Conservation (phyloP, 768 basidiomycete genomes). For the Glaciozyma antarctica region DNA sequence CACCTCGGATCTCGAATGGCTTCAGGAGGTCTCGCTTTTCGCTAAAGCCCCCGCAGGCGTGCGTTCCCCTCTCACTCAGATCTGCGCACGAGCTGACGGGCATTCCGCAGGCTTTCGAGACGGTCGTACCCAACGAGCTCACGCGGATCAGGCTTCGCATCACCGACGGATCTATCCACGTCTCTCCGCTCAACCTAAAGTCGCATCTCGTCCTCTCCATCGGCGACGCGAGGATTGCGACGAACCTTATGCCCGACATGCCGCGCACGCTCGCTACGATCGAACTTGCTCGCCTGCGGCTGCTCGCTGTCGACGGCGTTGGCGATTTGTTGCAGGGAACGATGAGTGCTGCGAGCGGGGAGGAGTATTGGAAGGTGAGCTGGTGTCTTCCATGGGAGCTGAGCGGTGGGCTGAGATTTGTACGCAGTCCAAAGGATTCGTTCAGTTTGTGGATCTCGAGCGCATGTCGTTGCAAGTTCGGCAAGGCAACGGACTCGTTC, state of each 20-base stretch:
- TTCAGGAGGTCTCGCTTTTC: slow-evolving; percentile 10
- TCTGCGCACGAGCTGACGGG: neutral
- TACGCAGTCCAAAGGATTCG: slow-evolving; percentile 13
- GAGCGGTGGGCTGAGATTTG: slow-evolving; percentile 1
- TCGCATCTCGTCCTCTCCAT: slow-evolving; percentile 58
- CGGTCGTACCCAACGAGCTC: slow-evolving; percentile 80
- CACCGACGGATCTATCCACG: slow-evolving; percentile 56
- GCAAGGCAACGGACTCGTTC: slow-evolving; percentile 1
- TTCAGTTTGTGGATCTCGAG: slow-evolving; percentile 31
- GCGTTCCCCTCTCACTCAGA: slow-evolving; percentile 1
- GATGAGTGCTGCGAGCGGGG: too few species aligned
- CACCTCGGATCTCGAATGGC: neutral
- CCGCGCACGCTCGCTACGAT: slow-evolving; percentile 50
- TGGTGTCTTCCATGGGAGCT: neutral
- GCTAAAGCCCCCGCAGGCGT: slow-evolving; percentile 81
- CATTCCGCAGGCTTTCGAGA: slow-evolving; percentile 64
- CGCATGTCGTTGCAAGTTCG: neutral
- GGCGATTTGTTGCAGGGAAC: neutral
- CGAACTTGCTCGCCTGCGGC: slow-evolving; percentile 10
- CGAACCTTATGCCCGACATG: slow-evolving; percentile 61
- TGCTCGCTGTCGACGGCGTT: slow-evolving; percentile 9
- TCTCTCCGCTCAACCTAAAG: slow-evolving; percentile 50
- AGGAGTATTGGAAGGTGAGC: slow-evolving; percentile 28
- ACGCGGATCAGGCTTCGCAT: slow-evolving; percentile 62
- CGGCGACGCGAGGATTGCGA: slow-evolving; percentile 57